Evolutionary conservation across 2,329 filamentous ascomycete genomes (phyloP).

Genomic region (Pseudopyricularia cyperi): DNA sequence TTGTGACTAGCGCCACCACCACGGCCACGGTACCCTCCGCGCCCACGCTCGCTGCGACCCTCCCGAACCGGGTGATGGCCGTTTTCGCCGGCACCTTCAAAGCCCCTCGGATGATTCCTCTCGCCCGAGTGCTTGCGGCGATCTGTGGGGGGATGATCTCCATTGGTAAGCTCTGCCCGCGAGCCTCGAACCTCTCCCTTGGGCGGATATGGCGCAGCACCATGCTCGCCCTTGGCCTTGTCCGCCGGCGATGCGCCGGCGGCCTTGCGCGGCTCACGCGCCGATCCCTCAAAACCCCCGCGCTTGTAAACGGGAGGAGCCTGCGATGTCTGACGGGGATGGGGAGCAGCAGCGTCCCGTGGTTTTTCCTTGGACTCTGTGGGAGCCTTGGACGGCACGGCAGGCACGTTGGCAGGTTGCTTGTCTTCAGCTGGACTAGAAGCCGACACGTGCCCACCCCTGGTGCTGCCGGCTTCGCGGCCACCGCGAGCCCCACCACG

Average conservation of each 20-base stretch:
- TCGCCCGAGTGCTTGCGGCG: slow-evolving; percentile 1
- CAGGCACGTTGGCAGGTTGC: slow-evolving; percentile 2
- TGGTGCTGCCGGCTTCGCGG: slow-evolving; percentile 19
- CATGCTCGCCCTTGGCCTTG: slow-evolving; percentile 24
- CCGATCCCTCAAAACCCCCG: slow-evolving; percentile 24
- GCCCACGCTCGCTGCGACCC: slow-evolving; percentile 1
- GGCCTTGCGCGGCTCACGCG: slow-evolving; percentile 34
- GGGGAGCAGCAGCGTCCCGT: slow-evolving; percentile 20
- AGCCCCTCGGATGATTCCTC: background rate
- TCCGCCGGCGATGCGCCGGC: slow-evolving; percentile 19
- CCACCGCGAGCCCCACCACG: slow-evolving; percentile 33
- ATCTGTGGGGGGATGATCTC: background rate
- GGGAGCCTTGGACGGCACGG: slow-evolving; percentile 17
- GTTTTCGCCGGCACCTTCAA: background rate
- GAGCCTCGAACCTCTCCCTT: slow-evolving; percentile 1
- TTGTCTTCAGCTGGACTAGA: background rate
- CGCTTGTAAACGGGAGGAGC: slow-evolving; percentile 28
- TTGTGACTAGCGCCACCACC: slow-evolving; percentile 1
- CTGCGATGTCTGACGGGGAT: slow-evolving; percentile 21
- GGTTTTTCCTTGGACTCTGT: slow-evolving; percentile 17
- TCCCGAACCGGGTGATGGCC: slow-evolving; percentile 1
- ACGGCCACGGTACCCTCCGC: slow-evolving; percentile 1
- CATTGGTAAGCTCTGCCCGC: slow-evolving; percentile 1
- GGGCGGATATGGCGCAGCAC: background rate
- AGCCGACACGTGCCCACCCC: slow-evolving; percentile 12